These are phyloP conservation scores for Metarhizium album DNA, from an alignment of 2,329 filamentous ascomycete genomes.

Conservation along the genomic window DNA sequence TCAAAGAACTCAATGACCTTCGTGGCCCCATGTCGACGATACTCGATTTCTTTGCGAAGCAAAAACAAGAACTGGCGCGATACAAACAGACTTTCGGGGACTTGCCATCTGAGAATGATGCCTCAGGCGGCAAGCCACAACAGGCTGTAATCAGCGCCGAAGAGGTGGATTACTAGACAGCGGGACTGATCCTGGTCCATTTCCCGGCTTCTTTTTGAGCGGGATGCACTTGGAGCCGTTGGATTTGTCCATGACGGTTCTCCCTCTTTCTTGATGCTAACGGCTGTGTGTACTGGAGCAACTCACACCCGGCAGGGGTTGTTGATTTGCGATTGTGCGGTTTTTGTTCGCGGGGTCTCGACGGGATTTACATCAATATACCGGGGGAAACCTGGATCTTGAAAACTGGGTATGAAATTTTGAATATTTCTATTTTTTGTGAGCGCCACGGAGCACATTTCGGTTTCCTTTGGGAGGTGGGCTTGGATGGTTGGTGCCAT, in stretches of 20 bases:
- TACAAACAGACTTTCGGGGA: slow-evolving; percentile 46
- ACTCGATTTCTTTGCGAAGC: slow-evolving; percentile 47
- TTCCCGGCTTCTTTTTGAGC: no score
- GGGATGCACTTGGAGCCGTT: neutral
- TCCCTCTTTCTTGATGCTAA: neutral
- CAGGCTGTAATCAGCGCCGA: slow-evolving; percentile 8
- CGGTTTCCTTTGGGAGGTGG: neutral
- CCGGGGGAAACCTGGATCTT: neutral
- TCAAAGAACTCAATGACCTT: slow-evolving; percentile 58
- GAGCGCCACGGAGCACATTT: neutral
- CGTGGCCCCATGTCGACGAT: slow-evolving; percentile 69
- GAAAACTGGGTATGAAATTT: neutral
- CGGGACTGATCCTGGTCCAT: neutral
- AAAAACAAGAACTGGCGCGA: slow-evolving; percentile 52
- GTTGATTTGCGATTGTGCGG: neutral
- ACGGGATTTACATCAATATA: neutral
- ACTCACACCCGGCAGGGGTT: neutral
- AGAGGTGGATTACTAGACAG: neutral
- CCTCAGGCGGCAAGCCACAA: slow-evolving; percentile 11
- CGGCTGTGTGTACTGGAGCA: neutral
- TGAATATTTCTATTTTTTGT: neutral
- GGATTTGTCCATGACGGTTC: neutral
- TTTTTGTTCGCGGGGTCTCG: neutral
- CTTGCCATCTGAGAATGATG: slow-evolving; percentile 16
- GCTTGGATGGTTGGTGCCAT: neutral